Percentiles rank a stretch among this genome's conserved stretches.
phyloP scores from a whole-genome alignment of 768 basidiomycete species.

The Leccinum fibrillosum region DNA sequence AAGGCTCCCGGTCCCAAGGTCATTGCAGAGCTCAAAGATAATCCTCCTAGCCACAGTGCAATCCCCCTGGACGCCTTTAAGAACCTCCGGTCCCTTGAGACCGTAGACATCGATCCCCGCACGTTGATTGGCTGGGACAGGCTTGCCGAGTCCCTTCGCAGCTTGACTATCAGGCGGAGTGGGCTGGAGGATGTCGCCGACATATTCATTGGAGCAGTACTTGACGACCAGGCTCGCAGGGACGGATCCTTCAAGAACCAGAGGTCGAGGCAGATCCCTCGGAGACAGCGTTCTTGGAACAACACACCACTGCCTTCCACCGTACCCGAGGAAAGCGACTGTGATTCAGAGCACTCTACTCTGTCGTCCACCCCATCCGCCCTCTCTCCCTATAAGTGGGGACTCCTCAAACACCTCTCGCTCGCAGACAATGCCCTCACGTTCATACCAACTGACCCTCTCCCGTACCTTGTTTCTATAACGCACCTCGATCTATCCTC shows the following conservation, averaged over 20 bases:
- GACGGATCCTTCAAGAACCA: constrained; percentile 50
- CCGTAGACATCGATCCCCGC: constrained; percentile 79
- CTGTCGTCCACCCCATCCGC: constrained; percentile 29
- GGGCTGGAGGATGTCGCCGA: constrained; percentile 81
- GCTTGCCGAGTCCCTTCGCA: constrained; percentile 64
- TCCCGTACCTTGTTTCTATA: constrained; percentile 67
- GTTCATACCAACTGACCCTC: constrained; percentile 65
- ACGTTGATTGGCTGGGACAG: constrained; percentile 81
- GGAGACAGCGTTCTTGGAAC: constrained; percentile 45
- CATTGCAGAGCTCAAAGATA: constrained; percentile 65
- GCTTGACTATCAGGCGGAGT: constrained; percentile 73
- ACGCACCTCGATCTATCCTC: constrained; percentile 87
- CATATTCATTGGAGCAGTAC: constrained; percentile 70
- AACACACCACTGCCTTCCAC: constrained; percentile 52
- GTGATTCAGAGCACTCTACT: constrained; percentile 19
- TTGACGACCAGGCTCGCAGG: constrained; percentile 70
- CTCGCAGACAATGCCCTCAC: constrained; percentile 80
- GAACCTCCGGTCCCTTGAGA: constrained; percentile 74
- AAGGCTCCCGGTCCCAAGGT: constrained; percentile 60
- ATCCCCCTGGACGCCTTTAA: constrained; percentile 84
- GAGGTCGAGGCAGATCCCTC: constrained; percentile 43
- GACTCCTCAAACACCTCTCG: constrained; percentile 69
- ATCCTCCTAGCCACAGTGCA: constrained; percentile 69
- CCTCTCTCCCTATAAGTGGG: constrained; percentile 67
- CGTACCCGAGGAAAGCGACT: constrained; percentile 42